These are phyloP conservation scores for Lachnellula arida DNA, from an alignment of 2,329 filamentous ascomycete species.

Conservation along the genomic window DNA sequence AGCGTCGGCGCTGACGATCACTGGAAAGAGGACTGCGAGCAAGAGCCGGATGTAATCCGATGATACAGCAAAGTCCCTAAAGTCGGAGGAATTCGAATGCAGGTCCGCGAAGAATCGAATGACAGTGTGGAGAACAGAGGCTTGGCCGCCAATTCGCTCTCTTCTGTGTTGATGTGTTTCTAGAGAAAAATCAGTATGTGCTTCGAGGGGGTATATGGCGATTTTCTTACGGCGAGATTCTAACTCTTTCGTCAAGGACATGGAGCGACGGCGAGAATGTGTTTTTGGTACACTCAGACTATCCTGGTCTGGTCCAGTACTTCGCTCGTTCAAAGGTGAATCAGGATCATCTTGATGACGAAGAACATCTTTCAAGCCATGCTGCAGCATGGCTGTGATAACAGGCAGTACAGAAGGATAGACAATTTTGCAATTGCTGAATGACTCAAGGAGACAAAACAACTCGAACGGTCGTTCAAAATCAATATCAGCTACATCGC, in stretches of 20 bases:
- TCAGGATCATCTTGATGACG: constrained; percentile 57
- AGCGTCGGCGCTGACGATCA: constrained; percentile 79
- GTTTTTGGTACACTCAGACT: constrained; percentile 22
- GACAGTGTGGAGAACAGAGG: constrained; percentile 66
- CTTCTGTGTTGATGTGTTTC: constrained; percentile 40
- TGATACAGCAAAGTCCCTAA: constrained; percentile 74
- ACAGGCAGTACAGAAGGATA: constrained; percentile 77
- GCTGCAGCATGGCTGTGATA: constrained; percentile 81
- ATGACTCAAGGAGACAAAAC: constrained; percentile 67
- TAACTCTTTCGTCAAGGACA: constrained; percentile 60
- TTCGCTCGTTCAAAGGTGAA: constrained; percentile 39
- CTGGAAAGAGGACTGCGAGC: constrained; percentile 76
- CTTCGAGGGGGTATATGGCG: not conserved
- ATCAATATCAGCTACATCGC: constrained; percentile 71
- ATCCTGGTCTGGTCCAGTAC: constrained; percentile 18
- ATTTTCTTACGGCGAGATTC: constrained; percentile 47
- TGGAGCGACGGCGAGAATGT: constrained; percentile 44
- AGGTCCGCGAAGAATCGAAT: constrained; percentile 76
- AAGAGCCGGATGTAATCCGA: constrained; percentile 81
- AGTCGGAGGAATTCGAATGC: constrained; percentile 69
- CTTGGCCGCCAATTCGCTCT: constrained; percentile 52
- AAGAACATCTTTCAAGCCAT: constrained; percentile 69
- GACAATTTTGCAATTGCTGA: constrained; percentile 62
- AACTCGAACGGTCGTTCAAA: constrained; percentile 70
- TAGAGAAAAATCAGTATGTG: constrained; percentile 17